These are phyloP conservation scores for Agastache rugosa DNA, from an alignment of 257 asterid genomes.

Conservation along the genomic window DNA sequence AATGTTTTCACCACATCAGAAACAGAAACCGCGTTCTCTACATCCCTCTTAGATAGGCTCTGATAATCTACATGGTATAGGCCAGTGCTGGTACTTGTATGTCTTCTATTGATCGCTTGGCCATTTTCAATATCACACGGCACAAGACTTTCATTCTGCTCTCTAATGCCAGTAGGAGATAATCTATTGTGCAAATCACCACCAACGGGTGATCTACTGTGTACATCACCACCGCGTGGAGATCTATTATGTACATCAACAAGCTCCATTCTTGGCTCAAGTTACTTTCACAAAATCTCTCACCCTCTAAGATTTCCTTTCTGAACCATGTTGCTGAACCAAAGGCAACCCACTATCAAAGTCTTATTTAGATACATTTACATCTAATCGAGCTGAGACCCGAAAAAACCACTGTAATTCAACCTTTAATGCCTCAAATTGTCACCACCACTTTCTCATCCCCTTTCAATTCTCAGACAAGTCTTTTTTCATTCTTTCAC, in stretches of 20 bases:
- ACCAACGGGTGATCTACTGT: background rate
- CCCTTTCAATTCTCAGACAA: constrained; percentile 35
- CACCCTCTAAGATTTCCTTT: constrained; percentile 41
- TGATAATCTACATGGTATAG: constrained; percentile 33
- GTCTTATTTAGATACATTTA: constrained; percentile 30
- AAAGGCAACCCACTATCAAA: constrained; percentile 48
- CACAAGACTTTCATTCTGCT: constrained; percentile 47
- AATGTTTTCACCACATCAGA: constrained; percentile 74
- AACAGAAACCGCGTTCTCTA: constrained; percentile 47
- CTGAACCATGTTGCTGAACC: constrained; percentile 33
- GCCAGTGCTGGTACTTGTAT: constrained; percentile 32
- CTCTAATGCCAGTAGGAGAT: constrained; percentile 32
- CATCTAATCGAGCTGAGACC: constrained; percentile 57
- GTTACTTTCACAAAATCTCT: constrained; percentile 31
- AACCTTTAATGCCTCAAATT: constrained; percentile 32
- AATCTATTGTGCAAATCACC: constrained; percentile 38
- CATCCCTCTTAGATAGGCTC: constrained; percentile 39
- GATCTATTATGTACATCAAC: constrained; percentile 29
- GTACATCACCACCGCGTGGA: constrained; percentile 6
- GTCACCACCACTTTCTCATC: constrained; percentile 40
- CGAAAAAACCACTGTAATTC: constrained; percentile 42
- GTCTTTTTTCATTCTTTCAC: constrained; percentile 6
- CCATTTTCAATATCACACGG: constrained; percentile 65
- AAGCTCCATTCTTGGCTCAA: constrained; percentile 57
- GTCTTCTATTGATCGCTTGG: constrained; percentile 27